Base-by-base conservation (phyloP, 2,329 filamentous ascomycete genomes). In the Falciphora oryzae region DNA sequence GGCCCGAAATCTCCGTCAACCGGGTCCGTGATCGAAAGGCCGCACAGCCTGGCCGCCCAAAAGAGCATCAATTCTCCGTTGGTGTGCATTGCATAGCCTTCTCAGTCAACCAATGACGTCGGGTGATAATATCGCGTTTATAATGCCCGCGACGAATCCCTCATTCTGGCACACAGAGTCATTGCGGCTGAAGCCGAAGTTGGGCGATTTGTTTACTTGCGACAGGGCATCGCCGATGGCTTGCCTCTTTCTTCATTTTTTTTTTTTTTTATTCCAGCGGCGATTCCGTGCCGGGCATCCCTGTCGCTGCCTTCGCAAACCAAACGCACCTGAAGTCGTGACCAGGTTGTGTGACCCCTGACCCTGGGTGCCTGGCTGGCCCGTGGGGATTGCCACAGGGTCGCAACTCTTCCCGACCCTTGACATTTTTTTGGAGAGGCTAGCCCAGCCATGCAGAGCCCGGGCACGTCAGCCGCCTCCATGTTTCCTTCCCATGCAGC, bases 381-480 rank as follows among this genome's bases (percentile, higher is more conserved):
- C 22, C 29, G 29, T 32, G 16, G 25, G 11, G 28, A 28, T 28
- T 25, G 25, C 22, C 58, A 58, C 29, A 60, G 28, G 29, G 58
- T 31, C 29, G 16, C 25, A 11, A 28, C 18, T 25, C 44, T n/a
- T 35, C 29, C 58, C 58, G 29, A n/a, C 58, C 35, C 18, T 35
- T 62, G 32, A 62, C 25, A 29, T 29, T 25, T 62, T 62, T 38
- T 29, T 53, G 44, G n/a, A 22, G n/a, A 8, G 44, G n/a, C 57
- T 58, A 22, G 57, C 25, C 25, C n/a, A 7, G n/a, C 56, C 6
- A 58, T 14, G 22, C 57, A 28, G 2, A 16, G 13, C 16, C 57
- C 25, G 22, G 14, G 57, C 27, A 28, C 57, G 13, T 14, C 57
- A 25, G 29, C 13, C 29, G 56, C 56, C 28, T 27, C 4, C 4